A percentile compares a stretch with the other conserved stretches of the same genome.
phyloP scores from a whole-genome alignment of 345 rosid species.

The Rhodamnia rubescens region DNA sequence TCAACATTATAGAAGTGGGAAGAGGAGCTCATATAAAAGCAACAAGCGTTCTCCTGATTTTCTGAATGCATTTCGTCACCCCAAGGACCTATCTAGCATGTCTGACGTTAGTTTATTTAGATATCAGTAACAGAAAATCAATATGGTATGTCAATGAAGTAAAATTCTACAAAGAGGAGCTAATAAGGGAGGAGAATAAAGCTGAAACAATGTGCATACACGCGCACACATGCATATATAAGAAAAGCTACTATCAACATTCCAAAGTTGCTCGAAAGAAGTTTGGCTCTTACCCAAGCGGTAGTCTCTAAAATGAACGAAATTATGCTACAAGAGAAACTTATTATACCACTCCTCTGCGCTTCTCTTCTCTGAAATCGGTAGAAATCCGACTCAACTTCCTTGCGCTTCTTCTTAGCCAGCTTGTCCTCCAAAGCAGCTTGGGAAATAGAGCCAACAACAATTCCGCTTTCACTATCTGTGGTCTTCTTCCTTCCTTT shows the following conservation, averaged over 20 bases:
- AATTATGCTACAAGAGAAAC: not conserved
- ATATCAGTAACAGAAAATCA: too few relatives aligned
- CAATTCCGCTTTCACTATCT: constrained; percentile 66
- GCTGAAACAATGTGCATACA: too few relatives aligned
- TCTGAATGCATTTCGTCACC: too few relatives aligned
- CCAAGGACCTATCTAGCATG: too few relatives aligned
- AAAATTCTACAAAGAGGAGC: too few relatives aligned
- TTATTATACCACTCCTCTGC: constrained; percentile 57
- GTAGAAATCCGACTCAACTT: constrained; percentile 66
- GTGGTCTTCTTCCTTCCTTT: constrained; percentile 93
- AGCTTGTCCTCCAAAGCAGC: constrained; percentile 47
- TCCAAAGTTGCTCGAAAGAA: not conserved
- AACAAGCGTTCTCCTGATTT: too few relatives aligned
- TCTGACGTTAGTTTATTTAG: too few relatives aligned
- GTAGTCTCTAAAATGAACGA: not conserved
- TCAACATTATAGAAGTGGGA: not conserved
- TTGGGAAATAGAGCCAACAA: constrained; percentile 73
- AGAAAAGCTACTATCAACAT: too few relatives aligned
- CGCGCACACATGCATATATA: too few relatives aligned
- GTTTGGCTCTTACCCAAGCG: not conserved
- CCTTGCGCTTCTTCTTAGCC: constrained; percentile 64
- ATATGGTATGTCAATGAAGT: too few relatives aligned
- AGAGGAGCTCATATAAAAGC: not conserved
- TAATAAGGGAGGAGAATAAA: too few relatives aligned
- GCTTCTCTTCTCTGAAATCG: constrained; percentile 88